These are phyloP conservation scores for Jamesozyma lodderae DNA, from an alignment of 805 yeast species.

Conservation along the genomic window DNA sequence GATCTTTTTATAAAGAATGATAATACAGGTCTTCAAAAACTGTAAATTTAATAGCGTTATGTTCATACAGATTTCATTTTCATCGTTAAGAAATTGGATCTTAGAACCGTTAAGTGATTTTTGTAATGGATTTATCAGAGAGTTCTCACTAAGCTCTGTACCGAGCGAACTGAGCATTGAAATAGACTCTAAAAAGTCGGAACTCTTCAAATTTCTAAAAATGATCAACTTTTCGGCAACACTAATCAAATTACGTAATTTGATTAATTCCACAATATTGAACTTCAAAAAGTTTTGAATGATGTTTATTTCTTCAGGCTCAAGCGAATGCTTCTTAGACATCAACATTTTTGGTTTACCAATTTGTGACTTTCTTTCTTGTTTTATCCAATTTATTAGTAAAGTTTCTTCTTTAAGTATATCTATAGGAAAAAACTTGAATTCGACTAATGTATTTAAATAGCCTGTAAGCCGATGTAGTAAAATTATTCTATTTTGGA, in stretches of 20 bases:
- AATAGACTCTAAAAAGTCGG: slow-evolving; percentile 11
- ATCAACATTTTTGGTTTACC: not conserved
- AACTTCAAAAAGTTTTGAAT: slow-evolving; percentile 22
- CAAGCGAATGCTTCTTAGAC: slow-evolving; percentile 8
- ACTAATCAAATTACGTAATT: slow-evolving; percentile 7
- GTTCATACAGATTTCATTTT: slow-evolving; percentile 1
- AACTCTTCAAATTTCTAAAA: slow-evolving; percentile 14
- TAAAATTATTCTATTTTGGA: slow-evolving; percentile 1
- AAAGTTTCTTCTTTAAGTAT: slow-evolving; percentile 8
- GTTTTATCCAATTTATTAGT: slow-evolving; percentile 13
- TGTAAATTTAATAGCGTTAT: not conserved
- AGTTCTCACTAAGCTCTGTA: slow-evolving; percentile 1
- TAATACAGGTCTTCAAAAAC: slow-evolving; percentile 16
- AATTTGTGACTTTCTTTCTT: slow-evolving; percentile 4
- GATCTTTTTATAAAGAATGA: slow-evolving; percentile 24
- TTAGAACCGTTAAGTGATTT: not conserved
- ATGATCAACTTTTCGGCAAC: slow-evolving; percentile 16
- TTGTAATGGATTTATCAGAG: not conserved
- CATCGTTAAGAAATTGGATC: not conserved
- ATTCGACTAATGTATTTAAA: slow-evolving; percentile 9
- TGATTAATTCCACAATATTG: slow-evolving; percentile 16
- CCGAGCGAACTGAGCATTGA: slow-evolving; percentile 5
- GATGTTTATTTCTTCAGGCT: slow-evolving; percentile 23
- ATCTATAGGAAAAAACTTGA: slow-evolving; percentile 4
- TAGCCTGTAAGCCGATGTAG: slow-evolving; percentile 10